Evolutionary conservation across 768 basidiomycete genomes (phyloP), one percentile per base, ranked within the genome.

Genomic region (Sporobolomyces pararoseus): DNA sequence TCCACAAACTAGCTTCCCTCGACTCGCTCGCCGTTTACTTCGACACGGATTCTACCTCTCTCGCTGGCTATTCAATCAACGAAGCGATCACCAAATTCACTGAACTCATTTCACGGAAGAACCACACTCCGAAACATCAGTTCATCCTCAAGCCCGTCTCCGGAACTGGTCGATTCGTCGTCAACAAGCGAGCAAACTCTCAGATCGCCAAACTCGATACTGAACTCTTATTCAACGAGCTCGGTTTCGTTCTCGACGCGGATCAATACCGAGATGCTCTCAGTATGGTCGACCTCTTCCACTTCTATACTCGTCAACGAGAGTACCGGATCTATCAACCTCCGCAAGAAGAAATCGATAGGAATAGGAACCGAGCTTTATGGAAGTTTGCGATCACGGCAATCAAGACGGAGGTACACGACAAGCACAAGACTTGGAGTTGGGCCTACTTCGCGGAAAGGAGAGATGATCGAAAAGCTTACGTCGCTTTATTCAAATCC

Each of bases 81-180:
- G 87, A 91, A 68, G 87, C 87, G 21, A 83, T 89, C 62, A 82
- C 85, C 67, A 86, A 84, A 70, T 91, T 97, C 77, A 85, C 84
- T 52, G 83, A 85, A 16, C 86, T 91, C 84, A 75, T 77, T 53
- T 63, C 73, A 2, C 55, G 66, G 34, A 44, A 71, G 51, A 60
- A 60, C 19, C 76, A 80, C 32, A 67, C 68, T 10, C 80, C 84
- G 10, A 80, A 84, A 27, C 96, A 99, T 78, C 96, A 98, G 78
- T 97, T 90, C 79, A 88, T 98, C 65, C 83, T 99, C 29, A 92
- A 89, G 78, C 96, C 96, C 23, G 94, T 99, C 21, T 90, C 92
- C 0, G 95, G 94, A 49, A 88, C 97, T 82, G 96, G 94, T 47
- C 85, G 89, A 75, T 90, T 91, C 73, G 83, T 87, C 67, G 85